Conservation (phyloP, 352 stramenopile genomes). For the Pilasporangium apinafurcum region DNA sequence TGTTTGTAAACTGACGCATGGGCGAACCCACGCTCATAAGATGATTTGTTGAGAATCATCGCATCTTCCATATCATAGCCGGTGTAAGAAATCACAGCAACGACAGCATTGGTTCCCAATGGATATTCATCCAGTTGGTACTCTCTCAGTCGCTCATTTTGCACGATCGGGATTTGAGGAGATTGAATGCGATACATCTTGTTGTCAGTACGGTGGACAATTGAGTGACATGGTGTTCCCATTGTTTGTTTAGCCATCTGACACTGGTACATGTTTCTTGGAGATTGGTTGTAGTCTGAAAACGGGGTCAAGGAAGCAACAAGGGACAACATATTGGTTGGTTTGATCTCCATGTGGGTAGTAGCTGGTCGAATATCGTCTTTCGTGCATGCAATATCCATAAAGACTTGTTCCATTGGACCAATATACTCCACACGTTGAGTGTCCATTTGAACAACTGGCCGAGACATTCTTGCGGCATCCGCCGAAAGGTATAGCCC, state of each 20-base stretch:
- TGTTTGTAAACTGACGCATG: slow-evolving; percentile 99
- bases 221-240: slow-evolving; percentile 97
- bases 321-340: slow-evolving; percentile 99
- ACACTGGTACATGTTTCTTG: slow-evolving; percentile 99
- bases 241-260: slow-evolving; percentile 99
- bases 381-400: slow-evolving; percentile 96
- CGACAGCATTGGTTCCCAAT: slow-evolving; percentile 98
- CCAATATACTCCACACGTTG: slow-evolving; percentile 96
- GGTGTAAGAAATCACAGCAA: slow-evolving; percentile 99
- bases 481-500: slow-evolving; percentile 97
- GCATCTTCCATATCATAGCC: slow-evolving; percentile 97
- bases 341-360: slow-evolving; percentile 98
- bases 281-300: slow-evolving; percentile 99
- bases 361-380: slow-evolving; percentile 95
- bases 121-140: slow-evolving; percentile 99
- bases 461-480: slow-evolving; percentile 91
- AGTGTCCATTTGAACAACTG: slow-evolving; percentile 88
- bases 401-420: slow-evolving; percentile 97
- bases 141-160: slow-evolving; percentile 94
- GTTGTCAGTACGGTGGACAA: slow-evolving; percentile 96
- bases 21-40: slow-evolving; percentile 97
- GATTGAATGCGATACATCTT: slow-evolving; percentile 99
- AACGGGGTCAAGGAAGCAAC: slow-evolving; percentile 99
- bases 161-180: slow-evolving; percentile 97
- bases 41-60: slow-evolving; percentile 99